phyloP scores from a whole-genome alignment of 371 early-diverging fungal species.

The Phascolomyces articulosus region DNA sequence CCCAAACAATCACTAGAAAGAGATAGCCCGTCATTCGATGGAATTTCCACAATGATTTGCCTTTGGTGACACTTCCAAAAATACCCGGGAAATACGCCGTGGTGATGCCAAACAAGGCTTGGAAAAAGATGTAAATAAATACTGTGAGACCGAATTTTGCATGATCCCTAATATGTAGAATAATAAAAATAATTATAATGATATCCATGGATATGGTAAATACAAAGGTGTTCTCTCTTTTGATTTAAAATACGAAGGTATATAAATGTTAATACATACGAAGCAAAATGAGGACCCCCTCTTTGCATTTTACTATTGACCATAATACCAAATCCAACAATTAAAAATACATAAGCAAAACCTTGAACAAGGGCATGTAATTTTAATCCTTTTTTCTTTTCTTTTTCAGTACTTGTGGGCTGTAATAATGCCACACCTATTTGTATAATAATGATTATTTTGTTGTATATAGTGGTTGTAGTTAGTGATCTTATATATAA shows the following conservation, averaged over 20 bases:
- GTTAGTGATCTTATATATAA: too few species aligned
- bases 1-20: constrained; percentile 23
- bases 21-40: constrained; percentile 44
- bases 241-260: too few species aligned
- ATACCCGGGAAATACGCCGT: constrained; percentile 25
- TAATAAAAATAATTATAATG: neutral
- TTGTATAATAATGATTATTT: too few species aligned
- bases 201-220: neutral
- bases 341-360: constrained; percentile 18
- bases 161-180: constrained; percentile 19
- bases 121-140: constrained; percentile 21
- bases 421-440: constrained; percentile 27
- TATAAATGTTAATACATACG: constrained; percentile 14
- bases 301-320: constrained; percentile 37
- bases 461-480: too few species aligned
- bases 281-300: constrained; percentile 43
- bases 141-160: constrained; percentile 27
- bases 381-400: constrained; percentile 27
- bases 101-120: constrained; percentile 23
- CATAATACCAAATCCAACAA: constrained; percentile 28
- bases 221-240: too few species aligned
- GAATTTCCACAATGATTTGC: constrained; percentile 35
- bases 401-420: constrained; percentile 17
- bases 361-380: constrained; percentile 28
- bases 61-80: constrained; percentile 25